Percentiles rank a stretch among this genome's conserved stretches.
These are phyloP conservation scores for Canariomyces notabilis DNA, from an alignment of 2,329 filamentous ascomycete species.

Conservation along the genomic window DNA sequence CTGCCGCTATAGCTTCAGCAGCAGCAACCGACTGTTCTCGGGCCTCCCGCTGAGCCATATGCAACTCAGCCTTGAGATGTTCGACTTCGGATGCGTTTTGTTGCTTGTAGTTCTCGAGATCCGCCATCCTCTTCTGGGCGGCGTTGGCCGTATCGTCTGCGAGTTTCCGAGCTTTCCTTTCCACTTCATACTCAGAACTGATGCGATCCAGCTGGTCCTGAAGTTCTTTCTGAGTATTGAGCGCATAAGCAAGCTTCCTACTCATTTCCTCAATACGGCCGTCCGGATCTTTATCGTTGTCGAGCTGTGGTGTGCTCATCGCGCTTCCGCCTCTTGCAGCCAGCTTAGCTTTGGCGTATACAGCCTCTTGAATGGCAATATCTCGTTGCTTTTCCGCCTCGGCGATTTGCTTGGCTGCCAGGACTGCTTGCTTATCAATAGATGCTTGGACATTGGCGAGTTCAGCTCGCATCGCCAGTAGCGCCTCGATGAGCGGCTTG, in stretches of 20 bases:
- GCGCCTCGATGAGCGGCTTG: slow-evolving; percentile 82
- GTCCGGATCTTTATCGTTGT: slow-evolving; percentile 54
- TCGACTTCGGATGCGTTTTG: slow-evolving; percentile 81
- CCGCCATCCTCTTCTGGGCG: slow-evolving; percentile 74
- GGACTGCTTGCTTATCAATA: slow-evolving; percentile 79
- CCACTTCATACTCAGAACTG: slow-evolving; percentile 68
- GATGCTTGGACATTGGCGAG: slow-evolving; percentile 83
- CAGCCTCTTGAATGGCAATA: slow-evolving; percentile 87
- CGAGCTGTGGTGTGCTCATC: slow-evolving; percentile 54
- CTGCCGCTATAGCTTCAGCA: slow-evolving; percentile 68
- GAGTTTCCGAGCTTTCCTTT: slow-evolving; percentile 73
- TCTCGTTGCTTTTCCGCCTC: slow-evolving; percentile 94
- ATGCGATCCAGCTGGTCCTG: slow-evolving; percentile 68
- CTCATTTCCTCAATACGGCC: slow-evolving; percentile 71
- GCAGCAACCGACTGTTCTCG: slow-evolving; percentile 76
- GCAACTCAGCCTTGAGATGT: slow-evolving; percentile 76
- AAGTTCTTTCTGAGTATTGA: slow-evolving; percentile 76
- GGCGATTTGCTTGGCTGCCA: slow-evolving; percentile 83
- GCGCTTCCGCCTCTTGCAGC: slow-evolving; percentile 69
- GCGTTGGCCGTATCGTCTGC: slow-evolving; percentile 84
- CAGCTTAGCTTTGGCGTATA: slow-evolving; percentile 89
- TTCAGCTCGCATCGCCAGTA: slow-evolving; percentile 86
- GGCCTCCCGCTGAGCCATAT: slow-evolving; percentile 69
- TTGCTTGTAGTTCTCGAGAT: slow-evolving; percentile 80
- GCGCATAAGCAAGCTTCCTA: slow-evolving; percentile 73